These are phyloP conservation scores for Erythrophleum fordii DNA, from an alignment of 306 rosid genomes.

Conservation along the genomic window DNA sequence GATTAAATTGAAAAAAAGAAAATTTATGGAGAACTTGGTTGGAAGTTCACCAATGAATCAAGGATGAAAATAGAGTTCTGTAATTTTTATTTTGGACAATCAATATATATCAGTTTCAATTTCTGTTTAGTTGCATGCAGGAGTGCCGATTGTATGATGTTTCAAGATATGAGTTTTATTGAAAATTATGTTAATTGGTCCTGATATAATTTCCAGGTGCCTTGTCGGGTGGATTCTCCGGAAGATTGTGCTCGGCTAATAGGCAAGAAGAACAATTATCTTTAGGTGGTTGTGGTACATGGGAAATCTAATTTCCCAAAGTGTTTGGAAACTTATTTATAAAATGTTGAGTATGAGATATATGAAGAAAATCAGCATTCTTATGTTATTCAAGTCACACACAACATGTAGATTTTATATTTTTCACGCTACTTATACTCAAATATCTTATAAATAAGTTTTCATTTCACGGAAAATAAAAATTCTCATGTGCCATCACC, in stretches of 20 bases:
- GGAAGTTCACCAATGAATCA: no score
- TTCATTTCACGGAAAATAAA: neutral
- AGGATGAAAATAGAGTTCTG: no score
- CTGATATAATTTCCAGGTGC: conserved; percentile 58
- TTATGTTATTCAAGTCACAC: neutral
- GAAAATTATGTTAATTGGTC: conserved; percentile 35
- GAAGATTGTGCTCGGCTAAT: conserved; percentile 27
- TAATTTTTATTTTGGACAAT: conserved; percentile 4
- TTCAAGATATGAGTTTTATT: conserved; percentile 21
- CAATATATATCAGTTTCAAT: conserved; percentile 8
- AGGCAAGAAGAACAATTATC: conserved; percentile 7
- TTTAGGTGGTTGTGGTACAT: neutral
- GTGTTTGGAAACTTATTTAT: neutral
- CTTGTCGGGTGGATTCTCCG: conserved; percentile 77
- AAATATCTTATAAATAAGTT: neutral
- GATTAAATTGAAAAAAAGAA: no score
- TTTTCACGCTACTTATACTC: neutral
- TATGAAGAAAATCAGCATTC: neutral
- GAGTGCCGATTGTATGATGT: conserved; percentile 1
- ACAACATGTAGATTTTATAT: no score
- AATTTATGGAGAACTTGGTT: no score
- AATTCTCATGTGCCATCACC: neutral
- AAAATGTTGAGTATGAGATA: neutral
- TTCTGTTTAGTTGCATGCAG: neutral
- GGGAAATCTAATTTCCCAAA: neutral